phyloP scores from a whole-genome alignment of 805 yeast species.

The Helenozyma rhizophorensis region DNA sequence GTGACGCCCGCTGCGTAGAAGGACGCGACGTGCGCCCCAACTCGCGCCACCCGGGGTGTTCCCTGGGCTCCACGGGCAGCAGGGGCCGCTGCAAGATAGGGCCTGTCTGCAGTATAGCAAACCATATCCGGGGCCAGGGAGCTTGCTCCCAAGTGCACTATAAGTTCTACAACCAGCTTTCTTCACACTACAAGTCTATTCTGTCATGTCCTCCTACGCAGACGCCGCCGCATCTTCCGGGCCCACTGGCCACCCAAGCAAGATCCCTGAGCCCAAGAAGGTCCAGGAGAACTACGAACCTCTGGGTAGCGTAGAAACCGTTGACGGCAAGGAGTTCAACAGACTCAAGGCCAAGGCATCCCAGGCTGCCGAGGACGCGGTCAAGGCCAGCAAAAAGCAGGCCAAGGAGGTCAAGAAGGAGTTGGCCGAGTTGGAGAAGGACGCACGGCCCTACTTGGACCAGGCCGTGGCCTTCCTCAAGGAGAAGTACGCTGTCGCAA shows the following conservation, averaged over 20 bases:
- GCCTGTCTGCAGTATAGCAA: conserved; percentile 14
- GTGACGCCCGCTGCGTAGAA: no score
- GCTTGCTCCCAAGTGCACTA: conserved; percentile 1
- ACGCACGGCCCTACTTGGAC: conserved; percentile 21
- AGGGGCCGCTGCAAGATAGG: no score
- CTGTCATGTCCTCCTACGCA: conserved; percentile 26
- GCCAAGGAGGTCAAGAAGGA: conserved; percentile 19
- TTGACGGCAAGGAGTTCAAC: conserved; percentile 19
- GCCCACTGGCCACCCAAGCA: conserved; percentile 26
- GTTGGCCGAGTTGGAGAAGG: conserved; percentile 17
- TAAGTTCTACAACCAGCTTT: not conserved
- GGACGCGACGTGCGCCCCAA: no score
- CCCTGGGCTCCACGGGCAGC: no score
- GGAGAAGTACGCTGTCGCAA: conserved; percentile 17
- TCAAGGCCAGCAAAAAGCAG: conserved; percentile 17
- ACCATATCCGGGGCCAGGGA: conserved; percentile 14
- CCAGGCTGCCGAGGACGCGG: conserved; percentile 17
- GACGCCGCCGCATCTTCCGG: conserved; percentile 40
- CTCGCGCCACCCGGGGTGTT: no score
- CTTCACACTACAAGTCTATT: not conserved
- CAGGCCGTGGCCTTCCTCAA: conserved; percentile 15
- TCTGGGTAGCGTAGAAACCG: conserved; percentile 21
- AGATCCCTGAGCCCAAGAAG: conserved; percentile 26
- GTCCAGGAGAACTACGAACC: conserved; percentile 21
- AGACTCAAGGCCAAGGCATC: conserved; percentile 25